These are phyloP conservation scores for Backusella australiensis DNA, from an alignment of 192 early-diverging fungal species.

Conservation along the genomic window DNA sequence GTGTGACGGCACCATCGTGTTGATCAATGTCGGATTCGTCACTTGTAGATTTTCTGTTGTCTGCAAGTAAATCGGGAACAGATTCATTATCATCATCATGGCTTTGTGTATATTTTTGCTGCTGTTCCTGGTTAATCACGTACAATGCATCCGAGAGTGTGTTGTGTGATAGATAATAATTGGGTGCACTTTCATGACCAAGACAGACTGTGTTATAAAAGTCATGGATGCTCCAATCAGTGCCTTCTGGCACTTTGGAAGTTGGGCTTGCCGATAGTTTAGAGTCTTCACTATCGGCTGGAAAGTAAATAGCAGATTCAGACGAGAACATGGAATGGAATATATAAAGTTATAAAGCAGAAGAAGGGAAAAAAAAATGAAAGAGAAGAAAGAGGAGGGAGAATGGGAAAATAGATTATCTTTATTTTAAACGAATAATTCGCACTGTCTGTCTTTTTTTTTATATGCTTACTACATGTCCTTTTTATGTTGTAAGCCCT, in stretches of 20 bases:
- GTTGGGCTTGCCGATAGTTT: background rate
- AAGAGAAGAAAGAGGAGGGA: background rate
- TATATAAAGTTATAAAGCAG: background rate
- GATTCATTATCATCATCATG: background rate
- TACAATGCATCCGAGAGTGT: conserved; percentile 3
- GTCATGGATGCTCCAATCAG: background rate
- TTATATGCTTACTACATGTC: background rate
- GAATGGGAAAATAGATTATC: background rate
- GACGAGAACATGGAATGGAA: background rate
- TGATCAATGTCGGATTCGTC: conserved; percentile 1
- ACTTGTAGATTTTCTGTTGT: background rate
- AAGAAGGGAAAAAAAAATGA: background rate
- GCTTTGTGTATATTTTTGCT: background rate
- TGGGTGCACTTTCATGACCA: background rate
- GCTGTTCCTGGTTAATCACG: background rate
- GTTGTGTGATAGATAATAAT: background rate
- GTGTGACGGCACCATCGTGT: background rate
- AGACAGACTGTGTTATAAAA: background rate
- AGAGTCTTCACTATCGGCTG: background rate
- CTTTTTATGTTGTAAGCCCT: background rate
- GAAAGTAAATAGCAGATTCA: conserved; percentile 4
- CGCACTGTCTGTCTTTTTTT: background rate
- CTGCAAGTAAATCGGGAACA: conserved; percentile 4
- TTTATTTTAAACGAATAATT: background rate
- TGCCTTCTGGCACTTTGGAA: conserved; percentile 6